Base-by-base conservation (phyloP, 208 protist species). In the Strigomonas culicis region DNA sequence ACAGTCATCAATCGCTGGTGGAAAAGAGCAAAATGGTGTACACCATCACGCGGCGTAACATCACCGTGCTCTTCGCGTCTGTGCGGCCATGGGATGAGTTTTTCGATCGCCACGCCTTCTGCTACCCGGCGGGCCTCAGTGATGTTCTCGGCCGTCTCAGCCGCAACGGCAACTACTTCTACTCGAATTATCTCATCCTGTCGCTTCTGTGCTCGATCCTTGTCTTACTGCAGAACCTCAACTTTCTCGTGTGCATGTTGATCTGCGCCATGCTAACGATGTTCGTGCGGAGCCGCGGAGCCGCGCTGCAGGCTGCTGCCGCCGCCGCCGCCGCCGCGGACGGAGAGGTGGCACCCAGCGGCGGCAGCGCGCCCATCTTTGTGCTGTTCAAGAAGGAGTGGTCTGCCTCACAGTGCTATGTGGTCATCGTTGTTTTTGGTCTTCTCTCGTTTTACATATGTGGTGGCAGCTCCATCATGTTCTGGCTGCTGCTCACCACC, bases 171-270 rank as follows among this genome's bases (percentile, higher is more conserved):
- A 70, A 76, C 25, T 79, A 92, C 74, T 97, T 94, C 62, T 90
- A 93, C 73, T 68, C 81, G n/a, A 97, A 97, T 70, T 97, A 97
- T 72, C 63, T 97, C 25, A 66, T 95, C 11, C 62, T 95, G 8
- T 88, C 87, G n/a, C 24, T 93, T 2, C 22, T 88, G 17, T 82
- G 88, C 63, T 88, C 79, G 4, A 82, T 81, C 0, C 94, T 89
- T 68, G 78, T 93, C 21, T 58, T 97, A 21, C 66, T 97, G 7
- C 79, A 86, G 65, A 93, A 97, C 59, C 77, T 81, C 27, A 19
- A 74, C 28, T 95, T 97, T 70, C 75, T 74, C 17, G 21, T 97
- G 22, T 91, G 80, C 47, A 56, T 87, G 25, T 22, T 10, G 49
- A 55, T 22, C 24, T 55, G 11, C 11, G 25, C 10, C 49, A 55